These are phyloP conservation scores for Curvularia spicifera DNA, from an alignment of 2,329 filamentous ascomycete species.

Conservation along the genomic window DNA sequence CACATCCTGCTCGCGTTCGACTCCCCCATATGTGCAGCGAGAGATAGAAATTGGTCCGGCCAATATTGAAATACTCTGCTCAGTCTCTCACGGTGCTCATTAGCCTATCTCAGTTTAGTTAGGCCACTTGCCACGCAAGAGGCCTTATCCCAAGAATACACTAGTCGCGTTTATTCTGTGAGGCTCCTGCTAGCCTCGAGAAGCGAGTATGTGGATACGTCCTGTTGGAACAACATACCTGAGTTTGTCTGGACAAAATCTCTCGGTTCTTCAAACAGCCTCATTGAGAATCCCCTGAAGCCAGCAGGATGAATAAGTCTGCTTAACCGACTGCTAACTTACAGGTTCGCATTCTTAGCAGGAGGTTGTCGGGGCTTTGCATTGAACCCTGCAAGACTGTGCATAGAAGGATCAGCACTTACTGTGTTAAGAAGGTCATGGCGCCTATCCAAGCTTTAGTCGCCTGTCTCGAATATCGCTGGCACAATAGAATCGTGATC, in stretches of 20 bases:
- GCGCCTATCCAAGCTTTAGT: conserved; percentile 4
- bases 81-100: background rate
- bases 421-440: background rate
- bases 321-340: background rate
- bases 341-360: background rate
- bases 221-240: background rate
- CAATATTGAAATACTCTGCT: background rate
- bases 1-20: background rate
- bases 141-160: background rate
- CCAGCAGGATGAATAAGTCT: background rate
- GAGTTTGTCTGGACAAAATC: background rate
- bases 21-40: background rate
- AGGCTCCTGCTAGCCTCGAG: background rate
- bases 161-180: background rate
- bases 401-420: conserved; percentile 13
- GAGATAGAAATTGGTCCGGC: background rate
- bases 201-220: background rate
- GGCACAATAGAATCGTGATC: background rate
- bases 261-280: background rate
- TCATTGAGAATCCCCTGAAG: no score
- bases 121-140: background rate
- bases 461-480: background rate
- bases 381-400: conserved; percentile 4
- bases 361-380: background rate
- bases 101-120: background rate